Evolutionary conservation across 2,329 filamentous ascomycete species (phyloP).

Genomic region (Epichloe bromicola): DNA sequence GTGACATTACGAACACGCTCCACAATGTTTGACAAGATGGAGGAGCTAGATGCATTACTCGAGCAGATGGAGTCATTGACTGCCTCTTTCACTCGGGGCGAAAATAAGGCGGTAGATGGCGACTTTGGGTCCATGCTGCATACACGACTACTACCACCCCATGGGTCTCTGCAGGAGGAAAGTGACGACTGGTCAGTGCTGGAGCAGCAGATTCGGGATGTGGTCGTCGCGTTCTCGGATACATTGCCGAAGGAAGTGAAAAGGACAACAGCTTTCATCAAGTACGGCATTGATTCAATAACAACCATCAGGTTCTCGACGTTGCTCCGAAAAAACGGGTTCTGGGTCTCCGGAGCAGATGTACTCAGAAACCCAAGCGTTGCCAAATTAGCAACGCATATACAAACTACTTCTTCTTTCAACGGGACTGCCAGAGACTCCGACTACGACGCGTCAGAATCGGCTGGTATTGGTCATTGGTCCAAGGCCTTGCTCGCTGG

Average conservation of each 20-base stretch:
- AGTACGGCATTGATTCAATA: slow-evolving; percentile 20
- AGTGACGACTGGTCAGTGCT: not conserved
- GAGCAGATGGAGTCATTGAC: not conserved
- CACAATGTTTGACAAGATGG: not conserved
- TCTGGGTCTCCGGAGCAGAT: slow-evolving; percentile 20
- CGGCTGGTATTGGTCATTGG: not conserved
- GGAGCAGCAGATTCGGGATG: not conserved
- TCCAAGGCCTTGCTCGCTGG: not conserved
- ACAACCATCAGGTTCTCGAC: slow-evolving; percentile 20
- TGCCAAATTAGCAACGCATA: slow-evolving; percentile 10
- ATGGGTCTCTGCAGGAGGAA: not conserved
- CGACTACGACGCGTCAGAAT: not conserved
- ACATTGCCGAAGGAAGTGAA: slow-evolving; percentile 10
- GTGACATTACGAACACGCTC: not conserved
- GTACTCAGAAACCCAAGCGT: slow-evolving; percentile 21
- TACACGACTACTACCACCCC: too few species aligned
- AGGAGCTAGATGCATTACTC: not conserved
- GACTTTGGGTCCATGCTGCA: not conserved
- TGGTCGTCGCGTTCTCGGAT: not conserved
- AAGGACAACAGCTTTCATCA: slow-evolving; percentile 19
- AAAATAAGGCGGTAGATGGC: not conserved
- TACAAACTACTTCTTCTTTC: not conserved
- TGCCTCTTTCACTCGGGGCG: not conserved
- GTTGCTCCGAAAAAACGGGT: slow-evolving; percentile 14
- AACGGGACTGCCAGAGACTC: too few species aligned